Base-by-base conservation (phyloP, 2,329 filamentous ascomycete species). In the Fusarium nurragi region DNA sequence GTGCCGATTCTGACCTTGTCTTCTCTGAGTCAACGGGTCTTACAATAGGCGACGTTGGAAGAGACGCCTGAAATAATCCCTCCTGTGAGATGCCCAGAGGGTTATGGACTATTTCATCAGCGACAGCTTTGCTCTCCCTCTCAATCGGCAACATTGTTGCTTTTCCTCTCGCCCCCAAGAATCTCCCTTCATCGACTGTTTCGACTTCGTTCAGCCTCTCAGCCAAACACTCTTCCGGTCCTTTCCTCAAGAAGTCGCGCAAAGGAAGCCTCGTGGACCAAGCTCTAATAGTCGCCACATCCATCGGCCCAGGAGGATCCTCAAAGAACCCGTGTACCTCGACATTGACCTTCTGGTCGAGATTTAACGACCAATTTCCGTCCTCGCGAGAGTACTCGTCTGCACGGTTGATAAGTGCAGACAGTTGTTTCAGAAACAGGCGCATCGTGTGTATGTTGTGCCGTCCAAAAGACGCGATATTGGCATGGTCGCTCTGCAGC, bases 321-420 rank as follows among this genome's bases (percentile, higher is more conserved):
- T 87, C 84, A 54, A 88, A 89, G 68, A 89, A 89, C 0, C 86
- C 86, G 43, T 80, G 78, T 0, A 80, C 75, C 64, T 89, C 86
- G 4, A 89, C 79, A 47, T 81, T 83, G 34, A 88, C 84, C 40
- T 82, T 81, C 21, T 81, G 77, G 40, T 83, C 80, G 2, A 88
- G 78, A 32, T 78, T 76, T 21, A 88, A 64, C 0, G 81, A 78
- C 36, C 79, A 81, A 48, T 84, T 83, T 0, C 73, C 65, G 3
- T 68, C 71, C 4, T 73, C 71, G 3, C 56, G 50, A 10, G 70
- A 68, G 39, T 71, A 73, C n/a, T 70, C 67, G 18, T 78, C 76
- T 2, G 78, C 78, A 4, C 68, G 72, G 0, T 56, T 64, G 13
- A 80, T 75, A 25, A 78, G 67, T 9, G 58, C 58, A 1, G 75